Conservation (phyloP, 495 filamentous ascomycete genomes). For the Xylaria curta region DNA sequence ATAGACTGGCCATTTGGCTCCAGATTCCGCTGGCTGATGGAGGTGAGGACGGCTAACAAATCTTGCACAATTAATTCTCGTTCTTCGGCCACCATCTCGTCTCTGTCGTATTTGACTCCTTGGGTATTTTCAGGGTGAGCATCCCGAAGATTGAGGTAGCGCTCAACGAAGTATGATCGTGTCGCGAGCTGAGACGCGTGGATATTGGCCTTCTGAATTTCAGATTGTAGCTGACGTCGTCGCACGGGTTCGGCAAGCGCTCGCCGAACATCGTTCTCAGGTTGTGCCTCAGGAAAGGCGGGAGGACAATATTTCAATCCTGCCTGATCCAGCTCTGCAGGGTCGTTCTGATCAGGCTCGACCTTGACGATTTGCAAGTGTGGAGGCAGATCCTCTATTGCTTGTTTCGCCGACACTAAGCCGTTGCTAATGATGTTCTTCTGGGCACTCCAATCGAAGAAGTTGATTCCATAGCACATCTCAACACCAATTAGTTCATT, state of each 20-base stretch:
- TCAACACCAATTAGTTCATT: slow-evolving; percentile 72
- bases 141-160: slow-evolving; percentile 73
- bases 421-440: slow-evolving; percentile 66
- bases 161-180: slow-evolving; percentile 80
- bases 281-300: slow-evolving; percentile 39
- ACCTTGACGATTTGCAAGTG: slow-evolving; percentile 65
- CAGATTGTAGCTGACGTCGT: slow-evolving; percentile 69
- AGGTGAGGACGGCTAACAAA: slow-evolving; percentile 70
- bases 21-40: slow-evolving; percentile 78
- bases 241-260: slow-evolving; percentile 42
- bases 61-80: slow-evolving; percentile 77
- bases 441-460: slow-evolving; percentile 75
- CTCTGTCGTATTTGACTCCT: slow-evolving; percentile 45
- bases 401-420: slow-evolving; percentile 64
- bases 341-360: slow-evolving; percentile 34
- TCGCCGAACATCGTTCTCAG: slow-evolving; percentile 47
- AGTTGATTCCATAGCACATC: slow-evolving; percentile 72
- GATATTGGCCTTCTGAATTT: slow-evolving; percentile 87
- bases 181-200: slow-evolving; percentile 76
- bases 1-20: slow-evolving; percentile 81
- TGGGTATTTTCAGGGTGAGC: slow-evolving; percentile 46
- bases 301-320: slow-evolving; percentile 48
- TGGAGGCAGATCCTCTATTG: slow-evolving; percentile 63
- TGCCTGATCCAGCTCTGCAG: slow-evolving; percentile 39
- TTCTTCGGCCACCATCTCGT: slow-evolving; percentile 67